Percentiles rank a stretch among this genome's conserved stretches.
phyloP scores from a whole-genome alignment of 2,329 filamentous ascomycete species.

The Colletotrichum sojae region DNA sequence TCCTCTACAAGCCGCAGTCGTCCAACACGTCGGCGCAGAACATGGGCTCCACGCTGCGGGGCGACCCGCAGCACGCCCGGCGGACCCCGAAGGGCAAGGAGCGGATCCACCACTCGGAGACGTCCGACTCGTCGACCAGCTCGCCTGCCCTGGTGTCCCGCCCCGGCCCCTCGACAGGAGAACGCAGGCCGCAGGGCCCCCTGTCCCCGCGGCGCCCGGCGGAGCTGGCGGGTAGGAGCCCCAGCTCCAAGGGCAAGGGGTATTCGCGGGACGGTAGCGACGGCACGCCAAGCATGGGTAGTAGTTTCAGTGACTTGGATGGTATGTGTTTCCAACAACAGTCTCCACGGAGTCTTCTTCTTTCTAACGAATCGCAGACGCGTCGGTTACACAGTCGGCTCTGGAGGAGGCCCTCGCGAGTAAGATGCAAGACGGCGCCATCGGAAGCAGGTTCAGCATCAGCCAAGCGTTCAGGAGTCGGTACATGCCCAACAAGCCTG shows the following conservation, averaged over 20 bases:
- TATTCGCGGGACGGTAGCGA: conserved; percentile 76
- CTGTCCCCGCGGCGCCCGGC: conserved; percentile 72
- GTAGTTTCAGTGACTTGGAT: conserved; percentile 89
- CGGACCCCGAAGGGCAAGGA: conserved; percentile 50
- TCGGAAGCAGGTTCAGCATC: conserved; percentile 77
- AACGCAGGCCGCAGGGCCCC: conserved; percentile 57
- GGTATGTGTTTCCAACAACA: conserved; percentile 59
- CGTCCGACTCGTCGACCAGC: conserved; percentile 74
- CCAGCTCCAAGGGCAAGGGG: conserved; percentile 63
- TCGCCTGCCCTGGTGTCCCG: conserved; percentile 60
- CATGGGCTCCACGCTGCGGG: conserved; percentile 67
- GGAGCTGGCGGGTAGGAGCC: conserved; percentile 70
- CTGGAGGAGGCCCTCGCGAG: conserved; percentile 84
- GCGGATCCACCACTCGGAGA: conserved; percentile 64
- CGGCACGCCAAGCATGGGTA: conserved; percentile 84
- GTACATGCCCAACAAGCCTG: conserved; percentile 60
- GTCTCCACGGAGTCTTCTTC: too few species aligned
- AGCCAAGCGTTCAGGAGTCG: conserved; percentile 76
- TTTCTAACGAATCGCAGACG: conserved; percentile 64
- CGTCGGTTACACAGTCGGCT: conserved; percentile 84
- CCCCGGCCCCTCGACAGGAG: conserved; percentile 47
- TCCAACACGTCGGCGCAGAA: conserved; percentile 58
- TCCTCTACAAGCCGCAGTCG: conserved; percentile 60
- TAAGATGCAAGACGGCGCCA: conserved; percentile 74
- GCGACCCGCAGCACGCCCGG: conserved; percentile 56